A percentile compares a stretch with the other conserved stretches of the same genome.
Evolutionary conservation across 1,284 basidiomycete species (phyloP).

Genomic region (Tilletia indica): DNA sequence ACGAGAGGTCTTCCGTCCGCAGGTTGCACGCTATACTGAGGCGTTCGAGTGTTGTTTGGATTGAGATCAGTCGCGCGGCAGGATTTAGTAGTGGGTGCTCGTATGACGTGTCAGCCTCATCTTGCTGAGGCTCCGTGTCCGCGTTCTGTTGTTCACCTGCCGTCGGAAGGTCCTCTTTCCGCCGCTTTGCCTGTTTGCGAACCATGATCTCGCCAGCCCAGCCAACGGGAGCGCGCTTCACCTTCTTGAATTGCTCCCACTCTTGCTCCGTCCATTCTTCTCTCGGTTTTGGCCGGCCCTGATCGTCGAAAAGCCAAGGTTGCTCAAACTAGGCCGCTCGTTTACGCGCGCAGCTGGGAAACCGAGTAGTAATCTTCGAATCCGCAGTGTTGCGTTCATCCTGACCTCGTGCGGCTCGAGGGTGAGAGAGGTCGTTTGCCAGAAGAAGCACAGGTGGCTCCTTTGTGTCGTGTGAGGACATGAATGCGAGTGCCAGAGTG

Average conservation of each 20-base stretch:
- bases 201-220: constrained; percentile 10
- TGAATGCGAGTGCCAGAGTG: constrained; percentile 67
- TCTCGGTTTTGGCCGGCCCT: constrained; percentile 14
- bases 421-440: constrained; percentile 11
- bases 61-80: constrained; percentile 26
- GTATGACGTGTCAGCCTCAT: neutral
- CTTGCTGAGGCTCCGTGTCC: neutral
- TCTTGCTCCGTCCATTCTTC: constrained; percentile 10
- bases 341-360: constrained; percentile 17
- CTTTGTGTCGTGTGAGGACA: constrained; percentile 21
- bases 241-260: constrained; percentile 10
- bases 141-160: constrained; percentile 19
- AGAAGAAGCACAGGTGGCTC: constrained; percentile 17
- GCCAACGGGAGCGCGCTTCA: neutral
- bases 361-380: constrained; percentile 22
- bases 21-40: constrained; percentile 78
- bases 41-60: constrained; percentile 55
- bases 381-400: constrained; percentile 26
- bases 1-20: constrained; percentile 78
- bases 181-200: neutral
- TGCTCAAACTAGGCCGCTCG: constrained; percentile 2
- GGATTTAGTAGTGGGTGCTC: constrained; percentile 19
- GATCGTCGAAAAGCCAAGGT: constrained; percentile 7
- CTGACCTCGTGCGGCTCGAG: constrained; percentile 15
- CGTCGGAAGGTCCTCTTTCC: constrained; percentile 22